Base-by-base conservation (phyloP, 495 filamentous ascomycete species). In the Pseudoneurospora amorphoporcata region DNA sequence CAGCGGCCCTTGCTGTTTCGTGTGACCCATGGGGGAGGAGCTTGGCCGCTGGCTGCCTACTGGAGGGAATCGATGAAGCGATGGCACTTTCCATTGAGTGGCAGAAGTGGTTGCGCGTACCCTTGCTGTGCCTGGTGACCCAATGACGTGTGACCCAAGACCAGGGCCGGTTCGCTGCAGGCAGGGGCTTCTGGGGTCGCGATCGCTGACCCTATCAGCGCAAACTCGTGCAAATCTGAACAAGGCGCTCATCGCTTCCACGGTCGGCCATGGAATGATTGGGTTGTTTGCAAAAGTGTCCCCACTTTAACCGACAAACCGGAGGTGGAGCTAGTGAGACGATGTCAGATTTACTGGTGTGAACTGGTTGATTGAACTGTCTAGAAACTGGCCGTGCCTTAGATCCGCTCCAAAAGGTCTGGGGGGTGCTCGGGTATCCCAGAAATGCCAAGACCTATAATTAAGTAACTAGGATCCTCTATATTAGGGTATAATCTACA, bases 131-230 rank as follows among this genome's bases (percentile, higher is more conserved):
- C 74, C 74, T 75, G 68, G 68, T 47, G 42, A 69, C 68, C 72
- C 70, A 72, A 76, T 76, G 74, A 76, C 74, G 74, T 73, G 53
- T 65, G 53, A 65, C 53, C 53, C 53, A 65, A 61, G 53, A 61
- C 53, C 29, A 65, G 53, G 53, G 29, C 29, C 53, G 29, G 53
- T 35, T 37, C 53, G 14, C 53, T 65, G 53, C 53, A 65, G 53
- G 53, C 53, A 65, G 53, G 53, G 53, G 29, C 53, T 35, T 65
- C 53, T 61, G 14, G 29, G 53, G 47, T 23, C 47, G 47, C 47
- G 47, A 58, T 58, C 47, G 47, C 53, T 65, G 14, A 16, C 53
- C 53, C 53, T 65, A 65, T 65, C 53, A 65, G 53, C 53, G 53
- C 53, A 65, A 35, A 61, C 53, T 35, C 4, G 53, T 35, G 53